Evolutionary conservation across 1,284 basidiomycete species (phyloP).

Genomic region (Ceratobasidium sp.): DNA sequence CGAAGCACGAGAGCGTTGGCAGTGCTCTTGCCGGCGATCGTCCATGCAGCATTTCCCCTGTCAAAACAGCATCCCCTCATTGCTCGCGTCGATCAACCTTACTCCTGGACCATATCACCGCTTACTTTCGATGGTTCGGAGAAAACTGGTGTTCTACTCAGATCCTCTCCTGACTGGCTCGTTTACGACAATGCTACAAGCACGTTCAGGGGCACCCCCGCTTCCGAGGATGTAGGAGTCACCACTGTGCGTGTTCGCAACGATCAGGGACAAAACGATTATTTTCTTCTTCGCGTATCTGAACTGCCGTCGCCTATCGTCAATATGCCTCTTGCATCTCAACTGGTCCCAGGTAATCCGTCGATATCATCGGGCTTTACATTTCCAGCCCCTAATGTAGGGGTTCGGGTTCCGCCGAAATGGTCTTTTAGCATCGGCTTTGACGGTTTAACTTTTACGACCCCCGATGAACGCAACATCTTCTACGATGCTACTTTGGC

Average conservation of each 20-base stretch:
- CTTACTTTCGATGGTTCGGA: constrained; percentile 43
- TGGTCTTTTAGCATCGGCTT: constrained; percentile 97
- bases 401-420: constrained; percentile 78
- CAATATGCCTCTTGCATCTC: constrained; percentile 68
- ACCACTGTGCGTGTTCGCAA: constrained; percentile 48
- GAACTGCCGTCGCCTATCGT: constrained; percentile 68
- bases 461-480: constrained; percentile 59
- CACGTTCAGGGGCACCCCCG: constrained; percentile 47
- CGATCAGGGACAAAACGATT: constrained; percentile 61
- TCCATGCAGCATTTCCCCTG: constrained; percentile 48
- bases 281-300: constrained; percentile 74
- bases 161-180: constrained; percentile 47
- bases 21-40: constrained; percentile 22
- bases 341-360: constrained; percentile 71
- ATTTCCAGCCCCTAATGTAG: constrained; percentile 56
- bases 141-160: constrained; percentile 36
- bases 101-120: constrained; percentile 64
- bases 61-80: constrained; percentile 55
- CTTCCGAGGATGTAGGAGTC: constrained; percentile 43
- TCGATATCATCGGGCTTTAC: constrained; percentile 78
- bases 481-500: constrained; percentile 76
- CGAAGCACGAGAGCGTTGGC: not conserved
- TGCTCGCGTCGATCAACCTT: constrained; percentile 64
- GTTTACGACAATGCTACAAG: constrained; percentile 43
- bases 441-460: constrained; percentile 73